Conservation (phyloP, 208 protist genomes). For the Trypanosoma brucei region DNA sequence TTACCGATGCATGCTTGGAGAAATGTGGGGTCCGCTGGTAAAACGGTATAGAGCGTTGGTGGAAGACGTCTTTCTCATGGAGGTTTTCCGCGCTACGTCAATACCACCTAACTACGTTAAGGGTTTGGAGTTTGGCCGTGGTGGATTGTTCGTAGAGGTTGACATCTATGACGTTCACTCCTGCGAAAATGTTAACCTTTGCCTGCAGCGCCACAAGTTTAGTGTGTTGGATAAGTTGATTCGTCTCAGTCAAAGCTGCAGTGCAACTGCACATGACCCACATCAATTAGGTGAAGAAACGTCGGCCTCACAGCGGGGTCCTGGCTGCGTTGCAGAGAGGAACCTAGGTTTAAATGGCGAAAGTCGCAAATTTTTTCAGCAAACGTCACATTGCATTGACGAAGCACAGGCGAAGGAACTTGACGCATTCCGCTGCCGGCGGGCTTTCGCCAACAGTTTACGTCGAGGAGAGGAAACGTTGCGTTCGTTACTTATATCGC, state of each 20-base stretch:
- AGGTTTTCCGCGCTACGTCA: constrained; percentile 12
- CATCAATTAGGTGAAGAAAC: background rate
- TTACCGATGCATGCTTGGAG: constrained; percentile 11
- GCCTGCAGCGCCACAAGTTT: constrained; percentile 11
- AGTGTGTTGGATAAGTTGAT: constrained; percentile 2
- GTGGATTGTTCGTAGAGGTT: constrained; percentile 9
- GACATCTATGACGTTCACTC: constrained; percentile 1
- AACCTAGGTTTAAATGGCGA: background rate
- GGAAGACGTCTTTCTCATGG: constrained; percentile 20
- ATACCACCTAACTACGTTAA: constrained; percentile 9
- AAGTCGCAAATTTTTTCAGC: too few species aligned
- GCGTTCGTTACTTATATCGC: background rate
- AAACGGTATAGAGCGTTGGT: constrained; percentile 4
- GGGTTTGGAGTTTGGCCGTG: constrained; percentile 4
- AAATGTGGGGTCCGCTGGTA: constrained; percentile 4
- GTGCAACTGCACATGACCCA: background rate
- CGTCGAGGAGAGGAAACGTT: constrained; percentile 7
- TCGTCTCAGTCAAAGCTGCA: background rate
- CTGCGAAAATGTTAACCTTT: background rate
- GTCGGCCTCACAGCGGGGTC: background rate
- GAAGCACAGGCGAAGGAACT: constrained; percentile 9
- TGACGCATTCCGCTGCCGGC: constrained; percentile 13
- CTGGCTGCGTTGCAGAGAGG: background rate
- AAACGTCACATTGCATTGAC: background rate
- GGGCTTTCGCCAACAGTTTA: constrained; percentile 13